Conservation (phyloP, 2,329 filamentous ascomycete genomes). For the Epichloe sylvatica region DNA sequence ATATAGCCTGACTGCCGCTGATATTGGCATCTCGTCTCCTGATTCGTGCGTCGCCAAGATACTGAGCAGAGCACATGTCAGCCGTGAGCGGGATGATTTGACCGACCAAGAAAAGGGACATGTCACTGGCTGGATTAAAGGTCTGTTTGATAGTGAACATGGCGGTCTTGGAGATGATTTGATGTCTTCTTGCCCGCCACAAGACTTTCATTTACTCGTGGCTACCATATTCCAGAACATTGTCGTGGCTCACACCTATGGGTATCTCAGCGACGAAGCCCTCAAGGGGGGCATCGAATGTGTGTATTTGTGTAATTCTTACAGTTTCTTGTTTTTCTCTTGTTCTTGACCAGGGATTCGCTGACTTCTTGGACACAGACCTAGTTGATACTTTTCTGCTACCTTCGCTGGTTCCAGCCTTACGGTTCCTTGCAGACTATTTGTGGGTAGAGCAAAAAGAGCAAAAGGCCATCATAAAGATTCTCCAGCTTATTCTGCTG, state of each 20-base stretch:
- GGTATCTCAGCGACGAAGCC: conserved; percentile 51
- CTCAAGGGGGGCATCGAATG: conserved; percentile 66
- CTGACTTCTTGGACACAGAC: conserved; percentile 30
- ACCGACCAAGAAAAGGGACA: conserved; percentile 50
- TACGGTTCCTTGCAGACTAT: conserved; percentile 57
- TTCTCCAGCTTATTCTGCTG: conserved; percentile 58
- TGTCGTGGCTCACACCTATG: conserved; percentile 52
- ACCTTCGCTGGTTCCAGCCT: conserved; percentile 62
- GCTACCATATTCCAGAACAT: conserved; percentile 67
- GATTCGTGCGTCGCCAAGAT: conserved; percentile 59
- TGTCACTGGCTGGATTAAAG: conserved; percentile 61
- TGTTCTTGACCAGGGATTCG: neutral
- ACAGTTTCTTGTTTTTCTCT: neutral
- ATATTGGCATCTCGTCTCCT: conserved; percentile 45
- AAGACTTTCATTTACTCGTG: conserved; percentile 68
- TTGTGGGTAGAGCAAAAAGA: conserved; percentile 53
- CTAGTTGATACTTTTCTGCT: conserved; percentile 67
- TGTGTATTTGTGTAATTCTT: conserved; percentile 24
- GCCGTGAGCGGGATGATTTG: conserved; percentile 44
- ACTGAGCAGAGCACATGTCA: conserved; percentile 44
- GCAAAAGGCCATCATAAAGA: conserved; percentile 54
- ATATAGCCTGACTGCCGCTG: conserved; percentile 50
- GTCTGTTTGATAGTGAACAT: conserved; percentile 61
- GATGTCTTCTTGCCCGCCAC: conserved; percentile 68
- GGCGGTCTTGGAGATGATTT: conserved; percentile 65